Evolutionary conservation across 1,139 yeast species (phyloP).

Genomic region (Candida glucosophila): DNA sequence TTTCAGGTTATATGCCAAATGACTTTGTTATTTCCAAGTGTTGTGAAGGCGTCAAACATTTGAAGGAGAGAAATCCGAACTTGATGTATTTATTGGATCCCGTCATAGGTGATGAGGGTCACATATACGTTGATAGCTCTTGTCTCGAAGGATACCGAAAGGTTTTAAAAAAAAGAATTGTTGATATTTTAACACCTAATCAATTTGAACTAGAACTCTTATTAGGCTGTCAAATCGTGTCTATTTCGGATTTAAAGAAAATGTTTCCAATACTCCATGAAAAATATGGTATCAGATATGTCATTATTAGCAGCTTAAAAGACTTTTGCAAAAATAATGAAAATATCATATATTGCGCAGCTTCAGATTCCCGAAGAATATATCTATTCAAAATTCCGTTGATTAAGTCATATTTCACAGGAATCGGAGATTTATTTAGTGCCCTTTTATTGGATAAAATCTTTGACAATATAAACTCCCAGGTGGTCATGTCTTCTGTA

Average conservation of each 20-base stretch:
- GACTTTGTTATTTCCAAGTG: slow-evolving; percentile 18
- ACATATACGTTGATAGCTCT: slow-evolving; percentile 63
- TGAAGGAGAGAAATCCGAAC: slow-evolving; percentile 9
- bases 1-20: slow-evolving; percentile 32
- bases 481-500: slow-evolving; percentile 1
- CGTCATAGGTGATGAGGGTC: slow-evolving; percentile 89
- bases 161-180: slow-evolving; percentile 42
- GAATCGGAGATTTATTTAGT: slow-evolving; percentile 88
- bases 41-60: slow-evolving; percentile 8
- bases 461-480: slow-evolving; percentile 16
- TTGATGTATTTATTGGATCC: slow-evolving; percentile 73
- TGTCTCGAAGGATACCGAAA: slow-evolving; percentile 59
- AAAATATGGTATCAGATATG: slow-evolving; percentile 44
- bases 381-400: slow-evolving; percentile 42
- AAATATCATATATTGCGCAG: slow-evolving; percentile 28
- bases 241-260: slow-evolving; percentile 27
- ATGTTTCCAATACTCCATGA: slow-evolving; percentile 45
- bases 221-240: slow-evolving; percentile 42
- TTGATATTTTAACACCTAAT: slow-evolving; percentile 78
- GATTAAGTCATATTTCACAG: slow-evolving; percentile 73
- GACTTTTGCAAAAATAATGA: slow-evolving; percentile 7
- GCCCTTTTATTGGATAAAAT: slow-evolving; percentile 64
- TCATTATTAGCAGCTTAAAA: slow-evolving; percentile 50
- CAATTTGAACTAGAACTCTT: slow-evolving; percentile 82
- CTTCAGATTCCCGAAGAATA: slow-evolving; percentile 7